Evolutionary conservation across 2,329 filamentous ascomycete genomes (phyloP).

Genomic region (Venturia carpophila): DNA sequence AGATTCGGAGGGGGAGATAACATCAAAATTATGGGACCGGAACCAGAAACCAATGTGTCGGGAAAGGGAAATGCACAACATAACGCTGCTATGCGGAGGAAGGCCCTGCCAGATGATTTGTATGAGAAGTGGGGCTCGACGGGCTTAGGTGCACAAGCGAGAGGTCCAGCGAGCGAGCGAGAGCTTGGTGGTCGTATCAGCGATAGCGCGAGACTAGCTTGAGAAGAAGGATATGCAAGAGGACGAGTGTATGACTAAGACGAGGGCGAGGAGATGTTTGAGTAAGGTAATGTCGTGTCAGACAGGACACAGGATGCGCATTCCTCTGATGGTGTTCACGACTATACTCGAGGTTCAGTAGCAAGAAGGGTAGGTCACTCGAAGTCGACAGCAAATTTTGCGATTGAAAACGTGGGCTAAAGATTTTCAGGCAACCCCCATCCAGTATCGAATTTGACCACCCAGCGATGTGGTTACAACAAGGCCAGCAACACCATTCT

Average conservation of each 20-base stretch:
- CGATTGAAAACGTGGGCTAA: too few species aligned
- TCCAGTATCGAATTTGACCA: not conserved
- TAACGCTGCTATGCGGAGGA: constrained; percentile 19
- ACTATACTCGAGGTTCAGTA: not conserved
- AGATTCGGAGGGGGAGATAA: not conserved
- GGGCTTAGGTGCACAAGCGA: not conserved
- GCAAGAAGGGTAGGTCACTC: not conserved
- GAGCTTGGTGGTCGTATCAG: not conserved
- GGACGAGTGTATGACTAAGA: not conserved
- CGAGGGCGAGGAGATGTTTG: not conserved
- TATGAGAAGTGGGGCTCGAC: constrained; percentile 23
- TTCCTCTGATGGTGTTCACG: not conserved
- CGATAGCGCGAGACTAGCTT: not conserved
- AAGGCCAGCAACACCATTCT: not conserved
- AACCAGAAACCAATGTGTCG: not conserved
- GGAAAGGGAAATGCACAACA: constrained; percentile 14
- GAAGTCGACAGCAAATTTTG: not conserved
- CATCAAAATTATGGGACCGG: not conserved
- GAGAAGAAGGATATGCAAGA: not conserved
- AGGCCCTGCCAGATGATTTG: constrained; percentile 19
- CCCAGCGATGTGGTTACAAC: not conserved
- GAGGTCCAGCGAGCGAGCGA: not conserved
- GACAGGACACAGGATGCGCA: not conserved
- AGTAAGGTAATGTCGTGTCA: not conserved
- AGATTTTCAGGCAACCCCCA: not conserved